Conservation (phyloP, 805 yeast species). For the Tetrapisispora iriomotensis region DNA sequence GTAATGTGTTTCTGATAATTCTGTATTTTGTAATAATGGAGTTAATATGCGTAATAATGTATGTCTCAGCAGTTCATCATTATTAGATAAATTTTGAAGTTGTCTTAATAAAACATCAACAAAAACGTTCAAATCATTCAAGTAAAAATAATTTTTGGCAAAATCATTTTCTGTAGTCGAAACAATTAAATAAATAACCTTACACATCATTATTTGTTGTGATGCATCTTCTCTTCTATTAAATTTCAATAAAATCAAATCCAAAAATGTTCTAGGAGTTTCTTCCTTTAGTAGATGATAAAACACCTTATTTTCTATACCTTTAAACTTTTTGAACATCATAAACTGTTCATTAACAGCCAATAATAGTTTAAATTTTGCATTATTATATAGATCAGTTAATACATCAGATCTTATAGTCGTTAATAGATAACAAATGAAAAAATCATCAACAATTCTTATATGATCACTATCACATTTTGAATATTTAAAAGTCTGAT, state of each 20-base stretch:
- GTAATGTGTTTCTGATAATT: slow-evolving; percentile 46
- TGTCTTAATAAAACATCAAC: slow-evolving; percentile 79
- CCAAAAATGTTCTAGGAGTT: slow-evolving; percentile 47
- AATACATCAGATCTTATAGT: slow-evolving; percentile 36
- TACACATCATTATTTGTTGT: slow-evolving; percentile 67
- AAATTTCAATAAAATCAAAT: slow-evolving; percentile 61
- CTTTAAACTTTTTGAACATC: slow-evolving; percentile 37
- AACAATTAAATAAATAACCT: slow-evolving; percentile 64
- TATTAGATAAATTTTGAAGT: slow-evolving; percentile 54
- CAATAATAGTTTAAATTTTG: slow-evolving; percentile 60
- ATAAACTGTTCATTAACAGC: slow-evolving; percentile 83
- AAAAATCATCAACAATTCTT: slow-evolving; percentile 33
- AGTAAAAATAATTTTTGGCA: slow-evolving; percentile 60
- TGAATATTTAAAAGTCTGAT: slow-evolving; percentile 43
- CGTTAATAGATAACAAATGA: slow-evolving; percentile 40
- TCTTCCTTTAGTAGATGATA: slow-evolving; percentile 37
- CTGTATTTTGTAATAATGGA: slow-evolving; percentile 61
- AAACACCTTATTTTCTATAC: slow-evolving; percentile 44
- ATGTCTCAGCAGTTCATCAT: slow-evolving; percentile 49
- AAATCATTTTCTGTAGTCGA: slow-evolving; percentile 39
- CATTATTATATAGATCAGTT: slow-evolving; percentile 50
- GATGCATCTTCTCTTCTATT: slow-evolving; percentile 65
- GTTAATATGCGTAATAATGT: slow-evolving; percentile 65
- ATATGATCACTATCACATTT: slow-evolving; percentile 37
- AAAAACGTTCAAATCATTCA: slow-evolving; percentile 76